Base-by-base conservation (phyloP, 192 early-diverging fungal genomes). In the Entomortierella lignicola region DNA sequence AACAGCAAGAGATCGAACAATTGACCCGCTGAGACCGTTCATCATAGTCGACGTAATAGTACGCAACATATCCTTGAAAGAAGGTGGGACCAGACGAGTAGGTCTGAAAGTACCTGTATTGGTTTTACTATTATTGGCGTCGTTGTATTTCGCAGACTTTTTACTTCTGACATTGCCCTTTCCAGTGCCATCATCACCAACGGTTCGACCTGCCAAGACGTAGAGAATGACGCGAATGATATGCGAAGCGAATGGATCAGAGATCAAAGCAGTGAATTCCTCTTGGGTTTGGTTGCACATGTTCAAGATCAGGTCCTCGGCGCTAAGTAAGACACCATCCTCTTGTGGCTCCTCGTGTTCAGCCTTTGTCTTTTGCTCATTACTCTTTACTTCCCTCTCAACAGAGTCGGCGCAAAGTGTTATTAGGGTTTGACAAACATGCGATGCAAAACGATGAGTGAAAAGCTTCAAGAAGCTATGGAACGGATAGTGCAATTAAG, bases 361-460 rank as follows among this genome's bases (percentile, higher is more conserved):
- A 30, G 50, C 62, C 79, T 52, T 71, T 62, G 32, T 55, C 70
- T 21, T 80, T 59, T 66, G 50, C 60, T 57, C 63, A 32, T 88
- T 72, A 52, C 83, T 85, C 29, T 83, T 74, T 30, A 90, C 82
- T 69, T 97, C 94, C 34, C 91, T 85, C 60, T 95, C 94, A 11
- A 95, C 86, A 53, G 92, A 81, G 60, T 89, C 88, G 1, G 92
- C 91, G 23, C 87, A 88, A 6, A 94, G 70, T 11, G 88, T 85
- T 51, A 96, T 74, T 20, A 96, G 70, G 18, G 95, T 94, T 85
- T 97, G 95, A 55, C 89, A 88, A 0, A 94, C 94, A 65, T 97
- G 95, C 1, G 94, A 96, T 3, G 93, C 94, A 69, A 93, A 96
- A 55, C 90, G 92, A 70, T 97, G 94, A 20, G 89, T 85, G 34